Conservation (phyloP, 257 asterid species). For the Primulina huaijiensis region DNA sequence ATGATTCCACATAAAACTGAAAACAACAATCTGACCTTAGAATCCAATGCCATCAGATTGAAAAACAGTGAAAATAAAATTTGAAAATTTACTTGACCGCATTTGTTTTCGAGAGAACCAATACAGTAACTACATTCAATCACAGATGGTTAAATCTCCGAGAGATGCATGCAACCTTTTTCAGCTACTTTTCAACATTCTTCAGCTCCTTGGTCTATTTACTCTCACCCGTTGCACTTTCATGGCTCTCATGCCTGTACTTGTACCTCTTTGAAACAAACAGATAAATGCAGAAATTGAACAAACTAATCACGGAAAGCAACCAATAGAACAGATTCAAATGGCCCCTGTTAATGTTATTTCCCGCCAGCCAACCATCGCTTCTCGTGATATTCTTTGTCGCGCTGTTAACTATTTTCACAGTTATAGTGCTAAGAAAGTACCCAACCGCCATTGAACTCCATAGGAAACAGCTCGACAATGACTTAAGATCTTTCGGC, state of each 20-base stretch:
- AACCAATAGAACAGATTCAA: slow-evolving; percentile 63
- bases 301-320: slow-evolving; percentile 43
- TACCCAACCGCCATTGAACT: slow-evolving; percentile 72
- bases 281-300: slow-evolving; percentile 55
- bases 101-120: background rate
- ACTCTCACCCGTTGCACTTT: background rate
- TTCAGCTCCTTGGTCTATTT: slow-evolving; percentile 21
- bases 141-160: too few species aligned
- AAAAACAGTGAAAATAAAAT: too few species aligned
- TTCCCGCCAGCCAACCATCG: slow-evolving; percentile 71
- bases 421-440: slow-evolving; percentile 58
- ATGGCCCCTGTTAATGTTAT: slow-evolving; percentile 61
- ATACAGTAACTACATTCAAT: background rate
- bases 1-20: too few species aligned
- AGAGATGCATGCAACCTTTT: too few species aligned
- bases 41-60: too few species aligned
- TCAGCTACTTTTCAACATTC: slow-evolving; percentile 8
- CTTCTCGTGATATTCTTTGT: slow-evolving; percentile 45
- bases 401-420: slow-evolving; percentile 56
- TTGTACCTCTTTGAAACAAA: slow-evolving; percentile 59
- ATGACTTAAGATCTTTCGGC: slow-evolving; percentile 53
- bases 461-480: slow-evolving; percentile 76
- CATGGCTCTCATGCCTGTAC: slow-evolving; percentile 41
- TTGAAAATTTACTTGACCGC: too few species aligned
- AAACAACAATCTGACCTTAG: too few species aligned